Evolutionary conservation across 257 asterid genomes (phyloP), one percentile per base, ranked within the genome.

Genomic region (Ophiorrhiza pumila): DNA sequence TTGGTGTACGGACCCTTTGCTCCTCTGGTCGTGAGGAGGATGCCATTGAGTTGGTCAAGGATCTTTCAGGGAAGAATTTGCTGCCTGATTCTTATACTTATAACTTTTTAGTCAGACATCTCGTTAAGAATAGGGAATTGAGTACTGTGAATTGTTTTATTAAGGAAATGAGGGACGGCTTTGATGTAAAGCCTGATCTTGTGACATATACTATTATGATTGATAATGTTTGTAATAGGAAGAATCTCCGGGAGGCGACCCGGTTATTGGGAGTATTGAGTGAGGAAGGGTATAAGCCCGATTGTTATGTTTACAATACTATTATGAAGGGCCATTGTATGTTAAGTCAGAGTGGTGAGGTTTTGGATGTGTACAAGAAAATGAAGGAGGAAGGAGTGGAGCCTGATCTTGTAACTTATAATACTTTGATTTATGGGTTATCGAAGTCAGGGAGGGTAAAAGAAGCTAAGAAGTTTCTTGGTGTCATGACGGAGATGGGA

Each of bases 161-260:
- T 34, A 67, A 73, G 41, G 96, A 95, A 74, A 88, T 95, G 99
- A 86, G 72, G 78, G 88, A 80, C 37, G 77, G 47, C 63, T 88
- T 87, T 17, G 81, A 81, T 65, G 74, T 95, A 52, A 89, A 91
- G 76, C 98, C 99, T 1, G 97, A 91, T 84, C 86, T 95, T 17
- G 92, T 95, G n/a, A 90, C 99, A 0, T 92, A 86, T 71, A 91
- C 99, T 22, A 92, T 95, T 59, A 89, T 95, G 98, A 95, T 95
- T 74, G 97, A 90, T 74, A 95, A 95, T 79, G 99, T 92, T 43
- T 95, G 98, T 74, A 95, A 95, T 77, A 71, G 87, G 72, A 87
- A 90, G 90, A 89, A 95, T 79, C 81, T 91, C n/a, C 85, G 97
- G 74, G 99, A 94, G 75, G 99, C 99, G 4, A 85, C 80, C 39